These are phyloP conservation scores for Parietaria judaica DNA, from an alignment of 306 rosid genomes.

Conservation along the genomic window DNA sequence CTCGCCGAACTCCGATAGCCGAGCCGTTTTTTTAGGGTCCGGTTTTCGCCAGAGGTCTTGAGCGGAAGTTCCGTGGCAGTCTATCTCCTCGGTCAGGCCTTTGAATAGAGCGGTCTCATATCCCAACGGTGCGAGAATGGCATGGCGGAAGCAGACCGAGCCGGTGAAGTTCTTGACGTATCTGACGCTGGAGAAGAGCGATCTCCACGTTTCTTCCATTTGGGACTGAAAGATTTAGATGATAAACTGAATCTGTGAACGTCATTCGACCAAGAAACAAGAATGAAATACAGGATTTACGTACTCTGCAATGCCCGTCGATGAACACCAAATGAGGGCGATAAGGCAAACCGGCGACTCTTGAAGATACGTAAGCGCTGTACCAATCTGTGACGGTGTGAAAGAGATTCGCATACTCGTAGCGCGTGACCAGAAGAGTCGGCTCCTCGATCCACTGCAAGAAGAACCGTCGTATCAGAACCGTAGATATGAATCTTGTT, in stretches of 20 bases:
- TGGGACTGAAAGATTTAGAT: constrained; percentile 43
- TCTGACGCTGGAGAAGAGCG: constrained; percentile 69
- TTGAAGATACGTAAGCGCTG: constrained; percentile 84
- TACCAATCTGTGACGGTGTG: constrained; percentile 97
- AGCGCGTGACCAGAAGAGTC: constrained; percentile 82
- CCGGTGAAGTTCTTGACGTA: constrained; percentile 76
- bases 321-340: constrained; percentile 80
- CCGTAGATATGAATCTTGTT: too few species aligned
- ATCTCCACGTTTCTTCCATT: constrained; percentile 92
- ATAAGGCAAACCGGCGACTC: constrained; percentile 69
- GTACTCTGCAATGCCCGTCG: constrained; percentile 92
- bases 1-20: constrained; percentile 92
- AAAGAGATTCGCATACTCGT: constrained; percentile 92
- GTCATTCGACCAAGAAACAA: too few species aligned
- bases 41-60: constrained; percentile 68
- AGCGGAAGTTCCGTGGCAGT: constrained; percentile 61
- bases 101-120: constrained; percentile 81
- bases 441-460: constrained; percentile 98
- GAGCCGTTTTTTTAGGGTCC: constrained; percentile 59
- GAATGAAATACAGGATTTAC: constrained; percentile 2
- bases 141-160: constrained; percentile 85
- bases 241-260: too few species aligned
- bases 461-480: constrained; percentile 8
- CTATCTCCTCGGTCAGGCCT: constrained; percentile 59
- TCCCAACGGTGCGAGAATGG: constrained; percentile 78